A percentile compares a stretch with the other conserved stretches of the same genome.
Evolutionary conservation across 805 yeast genomes (phyloP).

Genomic region (Wickerhamiella occidentalis): DNA sequence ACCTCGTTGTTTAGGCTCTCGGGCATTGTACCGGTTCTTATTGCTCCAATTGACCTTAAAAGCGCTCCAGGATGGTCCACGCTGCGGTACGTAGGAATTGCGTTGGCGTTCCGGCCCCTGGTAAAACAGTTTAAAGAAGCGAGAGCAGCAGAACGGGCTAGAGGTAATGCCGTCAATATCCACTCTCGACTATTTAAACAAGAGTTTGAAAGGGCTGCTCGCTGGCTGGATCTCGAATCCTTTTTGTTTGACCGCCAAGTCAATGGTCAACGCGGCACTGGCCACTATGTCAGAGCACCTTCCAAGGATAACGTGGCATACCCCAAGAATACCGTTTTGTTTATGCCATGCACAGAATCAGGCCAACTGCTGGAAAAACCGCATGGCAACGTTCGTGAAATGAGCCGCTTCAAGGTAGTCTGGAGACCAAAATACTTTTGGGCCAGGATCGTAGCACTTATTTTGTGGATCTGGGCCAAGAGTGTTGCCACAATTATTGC

Average conservation of each 20-base stretch:
- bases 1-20: conserved; percentile 37
- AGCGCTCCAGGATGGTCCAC: conserved; percentile 15
- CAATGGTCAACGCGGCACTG: conserved; percentile 45
- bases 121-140: conserved; percentile 20
- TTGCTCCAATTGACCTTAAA: conserved; percentile 15
- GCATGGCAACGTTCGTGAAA: conserved; percentile 32
- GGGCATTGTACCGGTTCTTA: conserved; percentile 7
- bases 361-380: conserved; percentile 44
- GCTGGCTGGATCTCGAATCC: conserved; percentile 22
- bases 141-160: neutral
- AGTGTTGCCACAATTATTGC: conserved; percentile 5
- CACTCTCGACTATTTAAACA: conserved; percentile 27
- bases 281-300: conserved; percentile 77
- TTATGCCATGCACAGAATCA: conserved; percentile 71
- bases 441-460: conserved; percentile 40
- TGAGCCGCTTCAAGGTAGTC: conserved; percentile 52
- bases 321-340: conserved; percentile 44
- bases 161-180: neutral
- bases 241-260: conserved; percentile 28
- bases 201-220: conserved; percentile 11
- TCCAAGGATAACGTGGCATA: conserved; percentile 64
- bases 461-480: conserved; percentile 32
- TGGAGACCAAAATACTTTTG: conserved; percentile 77
- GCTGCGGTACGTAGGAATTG: conserved; percentile 5
- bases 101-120: conserved; percentile 52